A percentile compares a stretch with the other conserved stretches of the same genome.
phyloP scores from a whole-genome alignment of 2,329 filamentous ascomycete species.

The Cladophialophora exuberans region DNA sequence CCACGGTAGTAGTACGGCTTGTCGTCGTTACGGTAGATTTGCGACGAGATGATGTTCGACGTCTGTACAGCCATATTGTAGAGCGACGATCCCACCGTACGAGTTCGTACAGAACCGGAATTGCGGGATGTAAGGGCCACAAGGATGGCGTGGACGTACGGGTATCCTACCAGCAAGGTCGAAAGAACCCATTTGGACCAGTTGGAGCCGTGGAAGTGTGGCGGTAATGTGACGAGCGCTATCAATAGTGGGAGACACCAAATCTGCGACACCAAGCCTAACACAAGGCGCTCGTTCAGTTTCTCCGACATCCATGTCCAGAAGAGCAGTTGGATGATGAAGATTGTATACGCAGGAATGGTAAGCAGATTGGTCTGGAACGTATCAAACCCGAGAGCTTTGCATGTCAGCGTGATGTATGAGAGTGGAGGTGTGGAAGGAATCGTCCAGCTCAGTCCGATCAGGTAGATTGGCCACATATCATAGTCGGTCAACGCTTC shows the following conservation, averaged over 20 bases:
- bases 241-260: constrained; percentile 65
- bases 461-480: constrained; percentile 61
- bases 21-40: constrained; percentile 62
- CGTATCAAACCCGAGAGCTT: constrained; percentile 60
- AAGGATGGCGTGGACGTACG: constrained; percentile 62
- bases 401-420: constrained; percentile 64
- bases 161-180: constrained; percentile 56
- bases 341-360: constrained; percentile 60
- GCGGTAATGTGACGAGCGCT: constrained; percentile 57
- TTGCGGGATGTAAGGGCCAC: constrained; percentile 66
- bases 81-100: constrained; percentile 62
- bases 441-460: constrained; percentile 59
- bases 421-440: constrained; percentile 54
- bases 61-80: constrained; percentile 53
- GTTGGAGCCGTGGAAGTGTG: constrained; percentile 49
- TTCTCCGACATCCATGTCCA: constrained; percentile 58
- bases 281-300: constrained; percentile 51
- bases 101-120: constrained; percentile 63
- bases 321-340: constrained; percentile 60
- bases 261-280: constrained; percentile 55
- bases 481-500: constrained; percentile 61
- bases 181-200: constrained; percentile 59
- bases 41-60: constrained; percentile 43
- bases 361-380: constrained; percentile 67
- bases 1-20: constrained; percentile 56